Evolutionary conservation across 108 stramenopile species (phyloP).

Genomic region (Discostella stelligeroides): DNA sequence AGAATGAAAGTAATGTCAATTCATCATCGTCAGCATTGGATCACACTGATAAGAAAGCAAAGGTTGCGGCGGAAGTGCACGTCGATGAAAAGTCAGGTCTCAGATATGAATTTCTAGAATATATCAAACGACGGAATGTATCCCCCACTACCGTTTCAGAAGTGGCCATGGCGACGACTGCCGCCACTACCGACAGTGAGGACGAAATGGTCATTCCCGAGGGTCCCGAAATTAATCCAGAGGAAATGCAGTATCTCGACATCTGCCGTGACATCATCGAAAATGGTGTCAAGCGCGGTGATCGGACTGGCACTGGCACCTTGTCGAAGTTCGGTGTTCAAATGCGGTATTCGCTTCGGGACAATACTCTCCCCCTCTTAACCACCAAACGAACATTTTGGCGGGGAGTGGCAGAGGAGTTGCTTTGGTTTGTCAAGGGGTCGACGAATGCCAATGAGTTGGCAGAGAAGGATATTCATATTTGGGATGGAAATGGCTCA

Average conservation of each 20-base stretch:
- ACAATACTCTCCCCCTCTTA: conserved; percentile 92
- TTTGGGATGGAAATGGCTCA: conserved; percentile 99
- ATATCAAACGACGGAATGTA: conserved; percentile 27
- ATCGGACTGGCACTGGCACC: conserved; percentile 99
- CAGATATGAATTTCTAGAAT: conserved; percentile 68
- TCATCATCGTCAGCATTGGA: conserved; percentile 1
- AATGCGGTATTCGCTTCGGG: conserved; percentile 94
- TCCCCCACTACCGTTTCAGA: not conserved
- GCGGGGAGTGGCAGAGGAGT: conserved; percentile 99
- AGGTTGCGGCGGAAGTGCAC: conserved; percentile 38
- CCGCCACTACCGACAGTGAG: conserved; percentile 9
- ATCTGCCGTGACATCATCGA: conserved; percentile 94
- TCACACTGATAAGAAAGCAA: conserved; percentile 32
- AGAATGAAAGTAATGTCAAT: conserved; percentile 14
- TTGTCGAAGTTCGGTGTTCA: conserved; percentile 97
- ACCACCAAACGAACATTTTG: conserved; percentile 99
- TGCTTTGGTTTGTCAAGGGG: conserved; percentile 98
- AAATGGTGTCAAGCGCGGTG: conserved; percentile 90
- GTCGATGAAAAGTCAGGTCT: conserved; percentile 61
- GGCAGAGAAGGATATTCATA: conserved; percentile 94
- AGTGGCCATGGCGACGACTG: conserved; percentile 5
- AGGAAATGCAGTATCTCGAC: conserved; percentile 95
- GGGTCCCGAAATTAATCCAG: conserved; percentile 69
- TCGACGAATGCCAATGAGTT: conserved; percentile 96
- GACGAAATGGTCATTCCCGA: conserved; percentile 24